These are phyloP conservation scores for Blastocystis sp. DNA, from an alignment of 352 stramenopile species.

Conservation along the genomic window DNA sequence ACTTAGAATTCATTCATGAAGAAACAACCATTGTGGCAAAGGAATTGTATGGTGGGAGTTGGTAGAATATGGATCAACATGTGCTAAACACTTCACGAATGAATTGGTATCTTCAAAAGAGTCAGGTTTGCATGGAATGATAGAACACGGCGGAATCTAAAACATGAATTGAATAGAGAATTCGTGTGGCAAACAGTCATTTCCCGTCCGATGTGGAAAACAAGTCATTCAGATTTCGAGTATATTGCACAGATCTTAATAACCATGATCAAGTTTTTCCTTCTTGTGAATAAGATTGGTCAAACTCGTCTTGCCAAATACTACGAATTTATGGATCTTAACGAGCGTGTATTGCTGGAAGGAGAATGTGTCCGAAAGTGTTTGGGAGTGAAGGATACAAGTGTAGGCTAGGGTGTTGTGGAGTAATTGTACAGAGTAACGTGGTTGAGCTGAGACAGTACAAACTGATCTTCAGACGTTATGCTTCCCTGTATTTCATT, in stretches of 20 bases:
- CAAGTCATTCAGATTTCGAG: slow-evolving; percentile 19
- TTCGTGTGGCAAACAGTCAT: neutral
- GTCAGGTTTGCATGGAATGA: neutral
- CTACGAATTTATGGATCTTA: slow-evolving; percentile 98
- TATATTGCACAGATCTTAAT: neutral
- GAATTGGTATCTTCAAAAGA: neutral
- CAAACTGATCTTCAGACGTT: slow-evolving; percentile 94
- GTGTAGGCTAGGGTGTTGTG: neutral
- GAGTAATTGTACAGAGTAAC: slow-evolving; percentile 82
- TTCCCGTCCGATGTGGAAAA: neutral
- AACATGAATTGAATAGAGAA: neutral
- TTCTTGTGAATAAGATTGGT: slow-evolving; percentile 98
- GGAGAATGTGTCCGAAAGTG: slow-evolving; percentile 98
- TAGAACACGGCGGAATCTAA: neutral
- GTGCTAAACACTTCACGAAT: too few species aligned
- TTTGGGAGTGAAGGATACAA: slow-evolving; percentile 89
- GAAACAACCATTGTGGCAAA: neutral
- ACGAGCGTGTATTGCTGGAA: slow-evolving; percentile 94
- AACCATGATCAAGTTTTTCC: slow-evolving; percentile 88
- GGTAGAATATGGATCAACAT: too few species aligned
- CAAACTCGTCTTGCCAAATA: slow-evolving; percentile 99
- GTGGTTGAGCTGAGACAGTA: slow-evolving; percentile 99
- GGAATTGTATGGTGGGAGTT: neutral
- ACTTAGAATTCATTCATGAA: neutral
- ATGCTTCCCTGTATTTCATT: slow-evolving; percentile 99